Evolutionary conservation across 225 moss, liverwort and hornwort genomes (phyloP), one percentile per base, ranked within the genome.

Genomic region (Pleurozium schreberi): DNA sequence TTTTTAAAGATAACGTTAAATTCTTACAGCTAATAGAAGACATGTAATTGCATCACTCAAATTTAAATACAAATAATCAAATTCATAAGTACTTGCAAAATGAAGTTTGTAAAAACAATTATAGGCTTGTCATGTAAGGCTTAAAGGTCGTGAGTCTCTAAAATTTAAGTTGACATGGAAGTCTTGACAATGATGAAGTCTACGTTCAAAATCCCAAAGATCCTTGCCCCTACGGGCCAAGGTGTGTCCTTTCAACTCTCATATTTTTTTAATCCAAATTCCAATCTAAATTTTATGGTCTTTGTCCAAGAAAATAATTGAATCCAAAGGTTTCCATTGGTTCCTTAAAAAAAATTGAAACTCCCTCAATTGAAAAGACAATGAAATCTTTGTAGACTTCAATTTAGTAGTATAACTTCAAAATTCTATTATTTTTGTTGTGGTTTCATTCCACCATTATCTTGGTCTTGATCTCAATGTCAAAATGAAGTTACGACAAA

Each of bases 101-200:
- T 42, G 25, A 70, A 70, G 12, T 26, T 68, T 40, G 5, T 14
- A 14, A 65, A 25, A 25, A 8, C 1, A 69, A 14, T 19, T 14
- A 8, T 14, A 5, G 5, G 0, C 4, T 42, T 0, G 4, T 69
- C 1, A 0, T 40, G 5, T 70, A 13, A 26, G 5, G 15, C 0
- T 70, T 26, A 14, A 70, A 70, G n/a, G n/a, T n/a, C n/a, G n/a
- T n/a, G n/a, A 70, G 14, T 42, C 9, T 14, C 3, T 7, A n/a
- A n/a, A 68, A 22, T 12, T 22, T 3, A 6, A 22, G 0, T n/a
- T n/a, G 22, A 68, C 4, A n/a, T 22, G 4, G 7, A 68, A n/a
- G 12, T 7, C 12, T 68, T 68, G 23, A 0, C 0, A 34, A 12
- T 68, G 12, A 7, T 70, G 5, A 40, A 40, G 3, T 25, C 13